Evolutionary conservation across 805 yeast genomes (phyloP).

Genomic region (Candida pini): DNA sequence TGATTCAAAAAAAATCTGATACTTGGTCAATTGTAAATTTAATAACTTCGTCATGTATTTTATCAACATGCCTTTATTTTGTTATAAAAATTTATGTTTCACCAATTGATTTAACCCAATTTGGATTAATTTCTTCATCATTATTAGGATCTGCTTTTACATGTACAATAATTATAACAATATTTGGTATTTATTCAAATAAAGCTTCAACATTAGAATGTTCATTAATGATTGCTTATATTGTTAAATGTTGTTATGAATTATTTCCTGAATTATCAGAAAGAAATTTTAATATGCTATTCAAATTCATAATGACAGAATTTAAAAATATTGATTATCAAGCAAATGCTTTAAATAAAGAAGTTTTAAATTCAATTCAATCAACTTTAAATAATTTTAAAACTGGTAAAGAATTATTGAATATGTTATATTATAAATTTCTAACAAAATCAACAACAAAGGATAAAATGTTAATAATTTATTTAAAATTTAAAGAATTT

Average conservation of each 20-base stretch:
- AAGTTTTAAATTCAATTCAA: slow-evolving; percentile 30
- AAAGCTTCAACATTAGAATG: slow-evolving; percentile 90
- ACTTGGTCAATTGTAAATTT: slow-evolving; percentile 74
- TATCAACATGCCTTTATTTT: slow-evolving; percentile 73
- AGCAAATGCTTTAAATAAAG: slow-evolving; percentile 23
- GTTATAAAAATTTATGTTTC: slow-evolving; percentile 78
- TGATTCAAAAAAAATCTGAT: slow-evolving; percentile 59
- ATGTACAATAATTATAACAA: slow-evolving; percentile 62
- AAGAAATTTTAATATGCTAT: slow-evolving; percentile 26
- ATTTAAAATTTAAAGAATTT: slow-evolving; percentile 22
- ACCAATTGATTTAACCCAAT: slow-evolving; percentile 53
- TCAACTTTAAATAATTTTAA: slow-evolving; percentile 20
- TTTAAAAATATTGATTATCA: slow-evolving; percentile 30
- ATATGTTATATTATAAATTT: slow-evolving; percentile 12
- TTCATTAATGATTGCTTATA: slow-evolving; percentile 79
- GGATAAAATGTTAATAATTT: slow-evolving; percentile 15
- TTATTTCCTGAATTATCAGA: slow-evolving; percentile 83
- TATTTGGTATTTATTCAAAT: slow-evolving; percentile 78
- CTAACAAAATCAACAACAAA: slow-evolving; percentile 13
- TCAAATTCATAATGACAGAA: slow-evolving; percentile 31
- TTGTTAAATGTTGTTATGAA: slow-evolving; percentile 89
- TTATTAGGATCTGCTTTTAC: slow-evolving; percentile 83
- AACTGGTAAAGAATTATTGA: slow-evolving; percentile 14
- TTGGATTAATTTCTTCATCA: slow-evolving; percentile 72
- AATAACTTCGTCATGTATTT: slow-evolving; percentile 64